Evolutionary conservation across 1,284 basidiomycete species (phyloP), one percentile per base, ranked within the genome.

Genomic region (Bjerkandera adusta): DNA sequence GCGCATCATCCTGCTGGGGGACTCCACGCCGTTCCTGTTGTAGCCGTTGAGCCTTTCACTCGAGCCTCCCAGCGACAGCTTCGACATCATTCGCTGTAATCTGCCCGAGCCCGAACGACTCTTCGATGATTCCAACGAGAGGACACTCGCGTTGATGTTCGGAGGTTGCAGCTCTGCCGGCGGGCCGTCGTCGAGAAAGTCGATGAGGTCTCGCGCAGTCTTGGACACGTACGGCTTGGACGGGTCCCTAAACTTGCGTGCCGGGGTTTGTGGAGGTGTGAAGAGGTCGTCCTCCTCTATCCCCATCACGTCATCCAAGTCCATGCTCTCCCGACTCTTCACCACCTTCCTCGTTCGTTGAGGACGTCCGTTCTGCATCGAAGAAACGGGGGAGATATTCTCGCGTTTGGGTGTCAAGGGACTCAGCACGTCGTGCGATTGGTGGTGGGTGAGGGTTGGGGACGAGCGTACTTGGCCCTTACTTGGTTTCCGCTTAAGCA

Each of bases 51-150:
- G 59, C 43, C 61, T 61, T 57, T 80, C 79, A 44, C 73, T 75
- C 22, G 68, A 71, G 40, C 70, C 70, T 5, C 79, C 72, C 46
- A 87, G 67, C 39, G 77, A 80, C 37, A 90, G 68, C 54, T 79
- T 81, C 20, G 86, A 89, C 56, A 90, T 85, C 82, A 90, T 90
- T 51, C 81, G 78, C 60, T 87, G 83, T 49, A 89, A 65, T 27
- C 85, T 25, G 75, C 41, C 59, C 56, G n/a, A n/a, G n/a, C n/a
- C n/a, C 4, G 67, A 61, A 56, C 82, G 84, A 32, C 70, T 63
- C 34, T 64, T 67, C n/a, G 59, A 57, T 21, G 66, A 63, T 44
- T 60, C 58, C 38, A 71, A 56, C 25, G 70, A 70, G 47, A 66
- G 58, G 3, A 66, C 57, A 49, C 63, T 71, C 36, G 61, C 57